A percentile compares a stretch with the other conserved stretches of the same genome.
These are phyloP conservation scores for Cryphonectria japonica DNA, from an alignment of 2,329 filamentous ascomycete species.

Conservation along the genomic window DNA sequence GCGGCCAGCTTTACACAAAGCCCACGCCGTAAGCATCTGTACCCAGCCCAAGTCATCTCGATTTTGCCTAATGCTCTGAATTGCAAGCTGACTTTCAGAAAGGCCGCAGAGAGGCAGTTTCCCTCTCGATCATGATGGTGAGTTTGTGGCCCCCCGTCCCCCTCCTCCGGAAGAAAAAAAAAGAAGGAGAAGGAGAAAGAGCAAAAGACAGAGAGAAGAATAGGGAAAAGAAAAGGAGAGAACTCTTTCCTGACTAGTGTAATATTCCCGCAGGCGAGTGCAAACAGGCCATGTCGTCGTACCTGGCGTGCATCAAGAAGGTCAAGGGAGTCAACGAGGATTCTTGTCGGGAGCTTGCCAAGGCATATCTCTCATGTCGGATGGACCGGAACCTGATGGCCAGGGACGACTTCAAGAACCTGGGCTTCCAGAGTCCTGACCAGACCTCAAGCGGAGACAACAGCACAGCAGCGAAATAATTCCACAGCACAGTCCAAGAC, in stretches of 20 bases:
- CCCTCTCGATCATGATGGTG: conserved; percentile 89
- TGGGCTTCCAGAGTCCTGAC: conserved; percentile 69
- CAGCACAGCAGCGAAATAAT: not conserved
- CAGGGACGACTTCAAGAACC: conserved; percentile 89
- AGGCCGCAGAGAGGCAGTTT: conserved; percentile 93
- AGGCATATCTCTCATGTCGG: conserved; percentile 84
- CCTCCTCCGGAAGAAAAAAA: too few relatives aligned
- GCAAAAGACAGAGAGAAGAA: too few relatives aligned
- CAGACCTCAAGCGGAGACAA: conserved; percentile 17
- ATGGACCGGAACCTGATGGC: conserved; percentile 99
- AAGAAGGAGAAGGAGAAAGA: too few relatives aligned
- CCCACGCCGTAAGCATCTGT: conserved; percentile 38
- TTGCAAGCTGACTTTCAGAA: conserved; percentile 5
- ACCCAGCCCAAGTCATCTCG: not conserved
- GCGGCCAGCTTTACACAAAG: conserved; percentile 37
- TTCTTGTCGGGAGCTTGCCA: conserved; percentile 82
- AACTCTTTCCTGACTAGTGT: not conserved
- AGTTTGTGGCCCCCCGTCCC: conserved; percentile 26
- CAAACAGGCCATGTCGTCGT: conserved; percentile 83
- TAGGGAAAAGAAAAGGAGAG: too few relatives aligned
- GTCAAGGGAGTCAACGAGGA: conserved; percentile 83
- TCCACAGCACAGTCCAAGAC: not conserved
- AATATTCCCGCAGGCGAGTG: conserved; percentile 72
- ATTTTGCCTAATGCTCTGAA: not conserved
- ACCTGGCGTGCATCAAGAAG: conserved; percentile 85